Conservation (phyloP, 2,329 filamentous ascomycete genomes). For the Ceratocystiopsis brevicomis region DNA sequence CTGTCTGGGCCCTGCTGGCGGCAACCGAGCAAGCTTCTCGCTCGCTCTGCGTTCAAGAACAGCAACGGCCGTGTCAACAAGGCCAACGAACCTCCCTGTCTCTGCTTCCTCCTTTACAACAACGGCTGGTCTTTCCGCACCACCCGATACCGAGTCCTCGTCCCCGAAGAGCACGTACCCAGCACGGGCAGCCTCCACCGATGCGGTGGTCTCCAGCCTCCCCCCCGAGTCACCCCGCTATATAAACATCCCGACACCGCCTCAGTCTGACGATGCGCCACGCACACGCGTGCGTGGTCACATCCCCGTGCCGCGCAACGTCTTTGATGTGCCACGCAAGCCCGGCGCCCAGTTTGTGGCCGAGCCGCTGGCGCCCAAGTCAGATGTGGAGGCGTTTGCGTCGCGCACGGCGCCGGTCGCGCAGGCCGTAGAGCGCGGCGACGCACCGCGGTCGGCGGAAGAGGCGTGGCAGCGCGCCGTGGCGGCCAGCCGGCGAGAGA, state of each 20-base stretch:
- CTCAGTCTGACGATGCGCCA: slow-evolving; percentile 43
- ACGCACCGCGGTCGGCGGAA: slow-evolving; percentile 18
- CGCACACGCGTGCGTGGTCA: slow-evolving; percentile 46
- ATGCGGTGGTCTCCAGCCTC: slow-evolving; percentile 15
- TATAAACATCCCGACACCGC: slow-evolving; percentile 60
- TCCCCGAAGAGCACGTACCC: too few species aligned
- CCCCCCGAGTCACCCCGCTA: slow-evolving; percentile 77
- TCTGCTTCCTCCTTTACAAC: too few species aligned
- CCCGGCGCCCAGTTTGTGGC: slow-evolving; percentile 6
- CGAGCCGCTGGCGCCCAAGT: slow-evolving; percentile 29
- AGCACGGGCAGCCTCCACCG: too few species aligned
- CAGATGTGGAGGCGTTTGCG: slow-evolving; percentile 39
- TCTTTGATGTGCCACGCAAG: slow-evolving; percentile 38
- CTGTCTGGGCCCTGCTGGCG: slow-evolving; percentile 1
- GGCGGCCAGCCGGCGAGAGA: slow-evolving; percentile 50
- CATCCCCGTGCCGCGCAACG: slow-evolving; percentile 62
- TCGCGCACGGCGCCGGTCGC: slow-evolving; percentile 38
- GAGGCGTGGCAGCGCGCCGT: slow-evolving; percentile 52
- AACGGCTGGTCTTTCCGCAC: too few species aligned
- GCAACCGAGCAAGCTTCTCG: not conserved
- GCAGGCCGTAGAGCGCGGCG: slow-evolving; percentile 17
- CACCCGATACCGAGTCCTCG: too few species aligned
- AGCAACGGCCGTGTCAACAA: too few species aligned
- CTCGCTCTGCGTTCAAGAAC: not conserved
- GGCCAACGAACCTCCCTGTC: too few species aligned